phyloP scores from a whole-genome alignment of 495 filamentous ascomycete species.

The Lophiostoma macrostomum region DNA sequence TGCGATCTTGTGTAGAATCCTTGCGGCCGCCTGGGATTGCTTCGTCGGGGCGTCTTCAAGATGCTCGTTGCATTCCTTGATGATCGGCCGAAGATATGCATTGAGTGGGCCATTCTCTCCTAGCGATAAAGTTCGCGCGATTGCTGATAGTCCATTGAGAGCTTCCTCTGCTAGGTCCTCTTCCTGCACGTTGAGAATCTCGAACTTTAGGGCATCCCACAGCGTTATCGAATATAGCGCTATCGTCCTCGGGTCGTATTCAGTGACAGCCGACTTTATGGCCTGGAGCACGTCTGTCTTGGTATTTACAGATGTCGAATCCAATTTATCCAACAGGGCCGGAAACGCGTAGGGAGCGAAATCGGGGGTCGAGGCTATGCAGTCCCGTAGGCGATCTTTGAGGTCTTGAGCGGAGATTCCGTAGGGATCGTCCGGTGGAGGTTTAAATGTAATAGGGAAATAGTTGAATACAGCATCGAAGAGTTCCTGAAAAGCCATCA shows the following conservation, averaged over 20 bases:
- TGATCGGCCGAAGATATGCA: conserved; percentile 60
- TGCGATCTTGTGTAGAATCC: conserved; percentile 58
- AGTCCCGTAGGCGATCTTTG: conserved; percentile 66
- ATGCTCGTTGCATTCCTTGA: conserved; percentile 69
- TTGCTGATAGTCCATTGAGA: conserved; percentile 52
- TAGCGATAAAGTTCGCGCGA: conserved; percentile 58
- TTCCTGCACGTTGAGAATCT: conserved; percentile 71
- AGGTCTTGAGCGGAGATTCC: conserved; percentile 71
- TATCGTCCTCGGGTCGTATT: conserved; percentile 62
- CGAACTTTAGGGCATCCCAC: conserved; percentile 74
- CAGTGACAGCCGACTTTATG: conserved; percentile 57
- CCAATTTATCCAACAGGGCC: conserved; percentile 69
- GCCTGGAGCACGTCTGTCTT: conserved; percentile 74
- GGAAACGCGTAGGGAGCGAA: conserved; percentile 71
- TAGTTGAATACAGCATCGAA: conserved; percentile 77
- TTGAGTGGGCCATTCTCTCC: conserved; percentile 53
- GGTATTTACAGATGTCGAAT: conserved; percentile 70
- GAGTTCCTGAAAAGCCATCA: conserved; percentile 42
- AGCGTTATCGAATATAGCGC: conserved; percentile 65
- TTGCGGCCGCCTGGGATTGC: conserved; percentile 65
- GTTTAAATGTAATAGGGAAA: conserved; percentile 74
- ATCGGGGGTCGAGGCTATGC: conserved; percentile 63
- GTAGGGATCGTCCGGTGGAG: conserved; percentile 72
- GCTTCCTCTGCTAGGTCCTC: conserved; percentile 66
- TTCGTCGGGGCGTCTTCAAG: conserved; percentile 74